Conservation (phyloP, 2,329 filamentous ascomycete genomes). For the Cercospora sp. region DNA sequence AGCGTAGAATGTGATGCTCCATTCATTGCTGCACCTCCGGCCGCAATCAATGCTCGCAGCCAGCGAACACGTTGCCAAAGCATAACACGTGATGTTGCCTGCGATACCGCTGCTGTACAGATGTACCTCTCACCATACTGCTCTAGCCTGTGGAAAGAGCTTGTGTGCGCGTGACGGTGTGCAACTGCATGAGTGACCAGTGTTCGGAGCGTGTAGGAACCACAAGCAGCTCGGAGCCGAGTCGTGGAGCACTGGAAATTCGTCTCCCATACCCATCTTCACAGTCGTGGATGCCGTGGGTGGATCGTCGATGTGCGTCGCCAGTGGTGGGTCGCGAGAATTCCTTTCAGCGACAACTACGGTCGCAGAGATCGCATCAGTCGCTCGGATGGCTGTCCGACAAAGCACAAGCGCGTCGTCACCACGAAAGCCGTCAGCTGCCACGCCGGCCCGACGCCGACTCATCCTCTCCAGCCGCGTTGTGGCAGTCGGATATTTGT, state of each 20-base stretch:
- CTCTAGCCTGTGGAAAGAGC: neutral
- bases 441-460: neutral
- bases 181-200: neutral
- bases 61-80: neutral
- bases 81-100: neutral
- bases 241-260: neutral
- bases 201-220: constrained; percentile 5
- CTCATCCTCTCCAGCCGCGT: neutral
- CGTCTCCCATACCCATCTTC: neutral
- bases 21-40: neutral
- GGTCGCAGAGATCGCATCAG: constrained; percentile 1
- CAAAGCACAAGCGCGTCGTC: neutral
- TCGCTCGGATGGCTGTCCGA: neutral
- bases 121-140: neutral
- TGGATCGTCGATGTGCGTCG: constrained; percentile 5
- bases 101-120: neutral
- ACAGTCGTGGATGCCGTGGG: neutral
- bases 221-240: constrained; percentile 12
- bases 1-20: constrained; percentile 5
- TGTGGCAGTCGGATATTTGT: constrained; percentile 2
- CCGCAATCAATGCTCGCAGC: neutral
- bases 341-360: neutral
- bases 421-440: neutral
- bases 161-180: constrained; percentile 6
- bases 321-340: neutral